Conservation (phyloP, 106 monocot genomes). For the Agapanthus africanus region DNA sequence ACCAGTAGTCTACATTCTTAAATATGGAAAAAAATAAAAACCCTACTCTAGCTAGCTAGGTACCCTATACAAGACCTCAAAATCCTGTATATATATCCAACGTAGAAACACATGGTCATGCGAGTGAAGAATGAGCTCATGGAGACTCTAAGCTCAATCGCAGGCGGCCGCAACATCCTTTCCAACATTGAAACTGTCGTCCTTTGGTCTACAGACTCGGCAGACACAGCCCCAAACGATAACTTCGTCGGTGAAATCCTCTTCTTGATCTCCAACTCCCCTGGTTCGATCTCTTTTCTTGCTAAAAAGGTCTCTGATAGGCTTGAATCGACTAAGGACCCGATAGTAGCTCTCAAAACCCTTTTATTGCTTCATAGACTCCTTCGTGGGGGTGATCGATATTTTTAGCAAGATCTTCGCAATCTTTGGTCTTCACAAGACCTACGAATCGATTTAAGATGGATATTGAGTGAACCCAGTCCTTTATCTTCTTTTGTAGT, state of each 20-base stretch:
- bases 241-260: slow-evolving; percentile 58
- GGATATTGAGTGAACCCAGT: slow-evolving; percentile 7
- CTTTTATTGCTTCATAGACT: slow-evolving; percentile 79
- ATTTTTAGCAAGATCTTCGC: slow-evolving; percentile 67
- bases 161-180: slow-evolving; percentile 33
- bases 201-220: slow-evolving; percentile 31
- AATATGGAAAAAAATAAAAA: background rate
- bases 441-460: slow-evolving; percentile 35
- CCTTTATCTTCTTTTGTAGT: slow-evolving; percentile 25
- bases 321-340: slow-evolving; percentile 30
- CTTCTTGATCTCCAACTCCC: slow-evolving; percentile 59
- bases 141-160: slow-evolving; percentile 37
- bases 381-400: slow-evolving; percentile 77
- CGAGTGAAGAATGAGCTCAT: slow-evolving; percentile 55
- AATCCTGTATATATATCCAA: slow-evolving; percentile 17
- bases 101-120: slow-evolving; percentile 21
- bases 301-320: slow-evolving; percentile 31
- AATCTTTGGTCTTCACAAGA: slow-evolving; percentile 35
- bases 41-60: too few relatives aligned
- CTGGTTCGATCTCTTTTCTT: slow-evolving; percentile 51
- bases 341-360: slow-evolving; percentile 41
- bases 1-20: background rate
- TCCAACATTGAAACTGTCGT: slow-evolving; percentile 44
- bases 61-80: slow-evolving; percentile 1
- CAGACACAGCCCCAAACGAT: slow-evolving; percentile 20